Conservation (phyloP, 2,329 filamentous ascomycete species). For the Alternaria viburni region DNA sequence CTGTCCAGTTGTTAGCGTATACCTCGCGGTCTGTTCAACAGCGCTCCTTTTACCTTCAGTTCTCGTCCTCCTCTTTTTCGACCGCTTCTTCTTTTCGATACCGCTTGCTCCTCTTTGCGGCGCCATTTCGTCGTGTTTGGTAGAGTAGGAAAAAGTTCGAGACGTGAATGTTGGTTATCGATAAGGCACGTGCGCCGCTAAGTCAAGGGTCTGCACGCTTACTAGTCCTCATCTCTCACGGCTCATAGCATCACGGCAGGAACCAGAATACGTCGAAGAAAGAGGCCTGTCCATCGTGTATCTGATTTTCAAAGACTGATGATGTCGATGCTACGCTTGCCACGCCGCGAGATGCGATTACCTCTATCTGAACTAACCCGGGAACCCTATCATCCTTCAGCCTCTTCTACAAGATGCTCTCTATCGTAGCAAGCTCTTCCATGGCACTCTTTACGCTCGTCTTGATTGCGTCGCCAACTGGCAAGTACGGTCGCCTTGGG, state of each 20-base stretch:
- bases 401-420: constrained; percentile 19
- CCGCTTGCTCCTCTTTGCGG: constrained; percentile 20
- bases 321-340: not conserved
- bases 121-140: constrained; percentile 27
- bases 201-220: constrained; percentile 3
- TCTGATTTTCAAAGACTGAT: no score
- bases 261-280: not conserved
- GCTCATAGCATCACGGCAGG: not conserved
- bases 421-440: constrained; percentile 34
- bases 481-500: constrained; percentile 38
- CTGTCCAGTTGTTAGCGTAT: constrained; percentile 19
- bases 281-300: not conserved
- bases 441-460: constrained; percentile 29
- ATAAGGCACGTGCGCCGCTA: constrained; percentile 16
- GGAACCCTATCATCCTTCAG: not conserved
- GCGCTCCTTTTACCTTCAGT: constrained; percentile 28
- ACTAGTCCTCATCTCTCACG: not conserved
- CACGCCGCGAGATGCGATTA: not conserved
- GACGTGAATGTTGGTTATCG: constrained; percentile 32
- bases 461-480: constrained; percentile 34
- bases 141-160: constrained; percentile 23
- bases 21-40: not conserved
- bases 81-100: constrained; percentile 31
- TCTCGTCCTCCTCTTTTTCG: constrained; percentile 41
- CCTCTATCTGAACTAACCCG: not conserved